These are phyloP conservation scores for Pseudopithomyces chartarum DNA, from an alignment of 2,329 filamentous ascomycete genomes.

Conservation along the genomic window DNA sequence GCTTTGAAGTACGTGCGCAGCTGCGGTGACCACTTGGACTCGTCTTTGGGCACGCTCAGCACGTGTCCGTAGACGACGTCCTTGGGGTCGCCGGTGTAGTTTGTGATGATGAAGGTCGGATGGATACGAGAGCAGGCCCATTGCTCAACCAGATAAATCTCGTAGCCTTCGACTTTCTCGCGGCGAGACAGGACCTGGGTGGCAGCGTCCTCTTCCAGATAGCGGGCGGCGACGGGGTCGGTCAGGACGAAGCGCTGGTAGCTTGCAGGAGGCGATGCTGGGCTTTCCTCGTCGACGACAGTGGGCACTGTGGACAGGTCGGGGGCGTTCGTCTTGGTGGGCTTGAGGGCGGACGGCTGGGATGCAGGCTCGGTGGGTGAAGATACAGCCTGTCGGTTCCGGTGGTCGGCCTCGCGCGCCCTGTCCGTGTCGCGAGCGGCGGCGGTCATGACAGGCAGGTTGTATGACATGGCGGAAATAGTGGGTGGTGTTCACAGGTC, in stretches of 20 bases:
- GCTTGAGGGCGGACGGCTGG: conserved; percentile 6
- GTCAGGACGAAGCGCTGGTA: conserved; percentile 67
- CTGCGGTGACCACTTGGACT: conserved; percentile 77
- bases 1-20: conserved; percentile 85
- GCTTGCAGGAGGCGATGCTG: conserved; percentile 32
- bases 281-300: conserved; percentile 12
- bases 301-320: conserved; percentile 12
- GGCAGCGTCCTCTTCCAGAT: conserved; percentile 82
- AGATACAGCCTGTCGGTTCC: conserved; percentile 26
- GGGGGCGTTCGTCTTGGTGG: conserved; percentile 16
- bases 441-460: conserved; percentile 18
- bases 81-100: conserved; percentile 84
- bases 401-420: conserved; percentile 35
- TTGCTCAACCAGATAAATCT: conserved; percentile 93
- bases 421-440: conserved; percentile 16
- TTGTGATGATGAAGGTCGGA: conserved; percentile 89
- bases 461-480: conserved; percentile 24
- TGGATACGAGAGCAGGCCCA: conserved; percentile 93
- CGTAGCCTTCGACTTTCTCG: conserved; percentile 77
- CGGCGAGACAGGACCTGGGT: conserved; percentile 77
- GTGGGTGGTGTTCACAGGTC: neutral
- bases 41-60: conserved; percentile 79
- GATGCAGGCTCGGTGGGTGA: conserved; percentile 16
- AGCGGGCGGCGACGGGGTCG: conserved; percentile 67
- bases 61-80: conserved; percentile 81